Base-by-base conservation (phyloP, 176 grass and related monocot genomes). In the Cymbopogon citratus region DNA sequence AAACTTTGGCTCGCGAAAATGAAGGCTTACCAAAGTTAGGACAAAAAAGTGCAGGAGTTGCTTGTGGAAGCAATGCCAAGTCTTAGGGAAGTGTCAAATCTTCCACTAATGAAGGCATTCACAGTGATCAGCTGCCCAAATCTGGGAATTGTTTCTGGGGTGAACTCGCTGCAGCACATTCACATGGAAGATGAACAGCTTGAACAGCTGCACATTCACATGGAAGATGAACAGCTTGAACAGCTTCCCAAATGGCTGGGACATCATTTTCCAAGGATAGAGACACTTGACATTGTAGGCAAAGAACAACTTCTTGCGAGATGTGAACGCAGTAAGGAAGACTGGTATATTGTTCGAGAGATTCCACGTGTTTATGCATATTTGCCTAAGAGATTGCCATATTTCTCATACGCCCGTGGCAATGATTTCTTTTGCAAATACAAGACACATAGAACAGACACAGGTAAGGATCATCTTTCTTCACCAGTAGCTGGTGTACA, bases 201-300 rank as follows among this genome's bases (percentile, higher is more conserved):
- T 49, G 60, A 35, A 4, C 71, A 61, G 54, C 41, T 75, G 11
- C 74, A 68, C 33, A 35, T 85, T 33, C 73, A 85, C 51, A 77
- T 85, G 6, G 23, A 28, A 45, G 74, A 85, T 76, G 9, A 45
- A 23, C 19, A 45, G 12, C 9, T 77, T 49, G 60, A 35, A 4
- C 71, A 61, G 54, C 41, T 75, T 52, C 82, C 82, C 1, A 31
- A 75, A 68, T 84, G 60, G 82, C 49, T 85, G n/a, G 52, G 36
- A 59, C 66, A 67, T 25, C 57, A 57, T 56, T 43, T 62, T 52
- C 23, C 36, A 9, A 69, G 40, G 46, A 63, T 77, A 43, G 38
- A 38, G 43, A 60, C 41, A 51, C 15, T 85, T 5, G 73, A 85
- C 14, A 54, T 85, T 9, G 35, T 28, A 34, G 43, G 52, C 35